These are phyloP conservation scores for Geranomyces michiganensis DNA, from an alignment of 192 early-diverging fungal genomes.

Conservation along the genomic window DNA sequence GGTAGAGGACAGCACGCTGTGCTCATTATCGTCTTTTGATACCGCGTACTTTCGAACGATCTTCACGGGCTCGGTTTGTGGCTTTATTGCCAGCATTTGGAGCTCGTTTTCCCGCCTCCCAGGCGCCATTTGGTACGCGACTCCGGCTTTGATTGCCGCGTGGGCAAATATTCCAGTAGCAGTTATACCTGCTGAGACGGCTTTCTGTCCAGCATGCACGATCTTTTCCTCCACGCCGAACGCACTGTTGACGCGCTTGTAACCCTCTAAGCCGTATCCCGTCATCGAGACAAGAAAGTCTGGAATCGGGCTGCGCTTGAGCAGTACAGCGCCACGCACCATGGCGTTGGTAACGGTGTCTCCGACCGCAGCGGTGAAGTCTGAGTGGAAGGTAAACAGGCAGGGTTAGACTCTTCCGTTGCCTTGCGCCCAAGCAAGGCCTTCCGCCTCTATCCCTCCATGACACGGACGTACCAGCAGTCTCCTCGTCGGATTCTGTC, in stretches of 20 bases:
- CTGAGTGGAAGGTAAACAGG: not conserved
- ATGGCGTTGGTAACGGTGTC: slow-evolving; percentile 29
- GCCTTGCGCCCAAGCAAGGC: too few relatives aligned
- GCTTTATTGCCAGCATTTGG: slow-evolving; percentile 2
- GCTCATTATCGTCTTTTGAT: too few relatives aligned
- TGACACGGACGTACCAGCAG: not conserved
- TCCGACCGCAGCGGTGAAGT: not conserved
- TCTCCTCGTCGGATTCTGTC: not conserved
- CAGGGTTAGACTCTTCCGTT: too few relatives aligned
- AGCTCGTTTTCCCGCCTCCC: slow-evolving; percentile 35
- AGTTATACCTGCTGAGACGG: slow-evolving; percentile 33
- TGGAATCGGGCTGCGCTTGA: slow-evolving; percentile 48
- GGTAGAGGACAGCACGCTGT: slow-evolving; percentile 2
- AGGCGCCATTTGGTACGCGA: slow-evolving; percentile 46
- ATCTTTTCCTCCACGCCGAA: slow-evolving; percentile 43
- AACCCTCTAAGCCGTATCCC: slow-evolving; percentile 28
- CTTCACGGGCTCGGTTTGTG: not conserved
- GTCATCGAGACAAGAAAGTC: slow-evolving; percentile 36
- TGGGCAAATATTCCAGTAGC: slow-evolving; percentile 42
- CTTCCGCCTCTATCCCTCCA: not conserved
- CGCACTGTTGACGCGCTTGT: slow-evolving; percentile 42
- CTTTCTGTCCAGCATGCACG: slow-evolving; percentile 32
- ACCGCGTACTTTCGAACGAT: slow-evolving; percentile 4
- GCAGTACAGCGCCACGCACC: slow-evolving; percentile 38
- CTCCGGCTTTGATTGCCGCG: slow-evolving; percentile 41